These are phyloP conservation scores for Saturnispora saitoi DNA, from an alignment of 805 yeast species.

Conservation along the genomic window DNA sequence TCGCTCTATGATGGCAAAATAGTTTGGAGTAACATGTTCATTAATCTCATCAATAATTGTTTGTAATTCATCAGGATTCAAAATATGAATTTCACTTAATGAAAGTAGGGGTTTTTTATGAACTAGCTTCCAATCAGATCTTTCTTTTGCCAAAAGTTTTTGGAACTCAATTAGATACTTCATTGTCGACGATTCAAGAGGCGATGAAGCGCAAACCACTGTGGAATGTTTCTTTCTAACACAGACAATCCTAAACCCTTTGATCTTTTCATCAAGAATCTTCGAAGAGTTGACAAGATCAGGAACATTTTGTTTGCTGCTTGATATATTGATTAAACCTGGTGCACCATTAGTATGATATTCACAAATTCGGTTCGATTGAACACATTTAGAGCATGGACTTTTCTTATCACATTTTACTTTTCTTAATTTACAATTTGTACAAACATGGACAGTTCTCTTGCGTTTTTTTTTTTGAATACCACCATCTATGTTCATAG, in stretches of 20 bases:
- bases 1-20: slow-evolving; percentile 13
- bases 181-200: neutral
- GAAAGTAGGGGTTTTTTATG: neutral
- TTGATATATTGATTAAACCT: neutral
- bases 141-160: neutral
- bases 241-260: neutral
- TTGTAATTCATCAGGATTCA: neutral
- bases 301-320: neutral
- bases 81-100: slow-evolving; percentile 3
- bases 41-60: slow-evolving; percentile 2
- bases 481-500: neutral
- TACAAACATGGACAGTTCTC: slow-evolving; percentile 11
- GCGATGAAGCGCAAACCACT: neutral
- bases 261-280: neutral
- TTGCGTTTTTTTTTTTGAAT: slow-evolving; percentile 2
- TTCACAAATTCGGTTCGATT: neutral
- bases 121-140: neutral
- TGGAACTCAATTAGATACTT: neutral
- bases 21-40: slow-evolving; percentile 4
- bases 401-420: slow-evolving; percentile 14
- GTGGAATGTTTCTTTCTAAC: neutral
- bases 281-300: neutral
- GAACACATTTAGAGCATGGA: slow-evolving; percentile 14
- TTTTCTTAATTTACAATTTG: slow-evolving; percentile 12
- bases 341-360: neutral